These are phyloP conservation scores for Pistacia vera DNA, from an alignment of 345 rosid species.

Conservation along the genomic window DNA sequence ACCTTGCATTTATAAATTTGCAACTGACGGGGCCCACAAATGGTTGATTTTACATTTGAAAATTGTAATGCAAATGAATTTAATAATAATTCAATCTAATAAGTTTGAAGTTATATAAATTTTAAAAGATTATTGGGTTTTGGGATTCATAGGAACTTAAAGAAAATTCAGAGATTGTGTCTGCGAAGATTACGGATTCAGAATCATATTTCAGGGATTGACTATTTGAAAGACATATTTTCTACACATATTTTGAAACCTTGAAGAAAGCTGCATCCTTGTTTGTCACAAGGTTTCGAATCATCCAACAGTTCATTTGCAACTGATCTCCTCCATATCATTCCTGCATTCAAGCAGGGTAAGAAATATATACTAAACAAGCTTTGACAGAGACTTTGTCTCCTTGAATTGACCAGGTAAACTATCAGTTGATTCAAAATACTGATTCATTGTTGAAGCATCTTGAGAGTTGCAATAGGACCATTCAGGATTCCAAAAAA, in stretches of 20 bases:
- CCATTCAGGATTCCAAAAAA: conserved; percentile 9
- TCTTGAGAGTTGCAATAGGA: conserved; percentile 9
- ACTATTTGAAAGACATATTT: not conserved
- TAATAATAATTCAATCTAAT: too few species aligned
- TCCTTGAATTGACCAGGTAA: conserved; percentile 1
- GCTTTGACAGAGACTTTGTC: not conserved
- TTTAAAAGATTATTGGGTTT: too few species aligned
- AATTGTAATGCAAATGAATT: too few species aligned
- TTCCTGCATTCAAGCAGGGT: too few species aligned
- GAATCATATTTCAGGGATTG: not conserved
- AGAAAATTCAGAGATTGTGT: too few species aligned
- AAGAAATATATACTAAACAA: not conserved
- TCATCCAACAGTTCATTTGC: not conserved
- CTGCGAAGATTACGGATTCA: not conserved
- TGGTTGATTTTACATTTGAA: too few species aligned
- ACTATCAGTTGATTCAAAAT: not conserved
- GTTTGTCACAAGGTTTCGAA: not conserved
- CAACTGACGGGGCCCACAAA: too few species aligned
- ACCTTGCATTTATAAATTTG: too few species aligned
- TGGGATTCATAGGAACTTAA: too few species aligned
- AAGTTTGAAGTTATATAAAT: too few species aligned
- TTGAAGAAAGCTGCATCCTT: conserved; percentile 6
- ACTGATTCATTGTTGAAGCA: conserved; percentile 10
- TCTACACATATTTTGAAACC: not conserved
- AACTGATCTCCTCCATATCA: not conserved